Percentiles rank a stretch among this genome's conserved stretches.
Conservation (phyloP, 257 asterid species). For the Verbena officinalis region DNA sequence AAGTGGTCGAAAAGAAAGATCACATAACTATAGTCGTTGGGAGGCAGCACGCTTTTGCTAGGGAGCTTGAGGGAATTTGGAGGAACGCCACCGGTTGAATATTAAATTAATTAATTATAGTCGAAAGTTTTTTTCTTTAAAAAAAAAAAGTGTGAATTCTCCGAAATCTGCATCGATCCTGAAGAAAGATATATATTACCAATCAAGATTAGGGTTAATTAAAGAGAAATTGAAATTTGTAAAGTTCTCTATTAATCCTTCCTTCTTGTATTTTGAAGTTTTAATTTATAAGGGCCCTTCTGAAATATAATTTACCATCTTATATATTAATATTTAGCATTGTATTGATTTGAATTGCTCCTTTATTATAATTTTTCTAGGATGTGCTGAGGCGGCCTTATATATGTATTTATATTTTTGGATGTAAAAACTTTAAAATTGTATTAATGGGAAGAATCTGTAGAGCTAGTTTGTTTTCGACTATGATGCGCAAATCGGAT, state of each 20-base stretch:
- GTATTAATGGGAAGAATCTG: too few species aligned
- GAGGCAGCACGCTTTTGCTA: conserved; percentile 75
- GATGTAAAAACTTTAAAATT: too few species aligned
- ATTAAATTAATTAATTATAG: not conserved
- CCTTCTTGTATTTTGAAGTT: conserved; percentile 13
- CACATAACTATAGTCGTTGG: conserved; percentile 95
- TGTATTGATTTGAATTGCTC: too few species aligned
- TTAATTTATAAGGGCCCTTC: conserved; percentile 1
- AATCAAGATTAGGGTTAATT: not conserved
- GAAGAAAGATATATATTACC: conserved; percentile 8
- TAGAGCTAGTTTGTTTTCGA: too few species aligned
- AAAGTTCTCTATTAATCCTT: conserved; percentile 12
- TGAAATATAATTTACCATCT: not conserved
- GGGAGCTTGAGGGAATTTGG: conserved; percentile 92
- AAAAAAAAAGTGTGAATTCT: conserved; percentile 20
- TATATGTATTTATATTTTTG: too few species aligned
- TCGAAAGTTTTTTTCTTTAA: not conserved
- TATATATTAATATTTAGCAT: too few species aligned
- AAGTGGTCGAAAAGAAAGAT: conserved; percentile 68
- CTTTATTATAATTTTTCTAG: too few species aligned
- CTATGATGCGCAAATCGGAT: too few species aligned
- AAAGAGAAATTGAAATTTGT: conserved; percentile 8
- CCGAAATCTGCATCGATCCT: not conserved
- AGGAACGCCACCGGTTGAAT: conserved; percentile 36
- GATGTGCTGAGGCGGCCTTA: too few species aligned